A percentile compares a stretch with the other conserved stretches of the same genome.
These are phyloP conservation scores for Rhodosporidiobolus odoratus DNA, from an alignment of 768 basidiomycete genomes.

Conservation along the genomic window DNA sequence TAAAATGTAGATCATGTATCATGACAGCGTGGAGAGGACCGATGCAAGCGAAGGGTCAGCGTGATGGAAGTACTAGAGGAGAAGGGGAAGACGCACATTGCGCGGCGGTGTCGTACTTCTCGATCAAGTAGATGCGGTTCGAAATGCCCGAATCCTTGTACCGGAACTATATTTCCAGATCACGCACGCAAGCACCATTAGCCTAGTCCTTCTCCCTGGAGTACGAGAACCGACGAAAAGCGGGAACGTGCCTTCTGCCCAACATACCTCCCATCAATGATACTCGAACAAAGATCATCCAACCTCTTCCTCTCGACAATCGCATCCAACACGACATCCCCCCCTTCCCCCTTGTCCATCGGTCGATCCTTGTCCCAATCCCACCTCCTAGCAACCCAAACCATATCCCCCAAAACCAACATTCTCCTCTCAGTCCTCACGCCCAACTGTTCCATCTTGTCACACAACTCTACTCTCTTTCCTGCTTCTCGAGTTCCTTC, in stretches of 20 bases:
- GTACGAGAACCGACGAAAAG: too few relatives aligned
- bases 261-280: slow-evolving; percentile 48
- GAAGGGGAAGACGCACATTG: slow-evolving; percentile 10
- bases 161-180: slow-evolving; percentile 42
- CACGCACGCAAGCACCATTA: neutral
- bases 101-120: slow-evolving; percentile 43
- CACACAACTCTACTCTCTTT: slow-evolving; percentile 42
- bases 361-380: slow-evolving; percentile 9
- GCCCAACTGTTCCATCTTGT: slow-evolving; percentile 43
- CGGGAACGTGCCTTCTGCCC: slow-evolving; percentile 53
- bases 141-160: slow-evolving; percentile 47
- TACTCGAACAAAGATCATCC: slow-evolving; percentile 48
- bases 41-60: neutral
- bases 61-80: neutral
- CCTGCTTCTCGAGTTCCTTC: slow-evolving; percentile 46
- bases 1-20: neutral
- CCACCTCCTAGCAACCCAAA: slow-evolving; percentile 47
- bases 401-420: slow-evolving; percentile 49
- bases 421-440: slow-evolving; percentile 46
- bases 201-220: neutral
- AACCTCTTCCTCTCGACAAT: slow-evolving; percentile 51
- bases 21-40: neutral
- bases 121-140: slow-evolving; percentile 49
- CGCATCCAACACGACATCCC: slow-evolving; percentile 50
- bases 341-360: slow-evolving; percentile 37